phyloP scores from a whole-genome alignment of 176 grass and related monocot genomes.

The Canna indica region DNA sequence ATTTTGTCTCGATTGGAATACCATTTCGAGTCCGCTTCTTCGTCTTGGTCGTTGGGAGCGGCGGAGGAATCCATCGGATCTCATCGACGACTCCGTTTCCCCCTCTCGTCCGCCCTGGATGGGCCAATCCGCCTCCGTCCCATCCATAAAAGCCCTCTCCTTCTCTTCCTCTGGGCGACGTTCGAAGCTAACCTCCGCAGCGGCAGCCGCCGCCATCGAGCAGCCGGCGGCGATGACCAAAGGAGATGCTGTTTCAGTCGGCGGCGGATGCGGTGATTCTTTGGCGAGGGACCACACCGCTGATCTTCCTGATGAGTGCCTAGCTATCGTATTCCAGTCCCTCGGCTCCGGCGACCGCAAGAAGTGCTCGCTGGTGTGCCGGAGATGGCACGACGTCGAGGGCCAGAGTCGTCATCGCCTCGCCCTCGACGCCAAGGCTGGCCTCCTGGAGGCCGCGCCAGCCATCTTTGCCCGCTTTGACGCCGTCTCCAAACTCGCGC shows the following conservation, averaged over 20 bases:
- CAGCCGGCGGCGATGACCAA: background rate
- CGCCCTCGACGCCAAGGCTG: constrained; percentile 1
- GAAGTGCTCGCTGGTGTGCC: constrained; percentile 14
- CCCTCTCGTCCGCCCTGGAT: background rate
- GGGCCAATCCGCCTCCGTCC: constrained; percentile 11
- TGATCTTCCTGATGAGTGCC: constrained; percentile 13
- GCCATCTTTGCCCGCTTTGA: constrained; percentile 3
- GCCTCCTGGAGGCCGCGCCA: background rate
- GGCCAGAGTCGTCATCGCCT: constrained; percentile 15
- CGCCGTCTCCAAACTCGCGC: constrained; percentile 12
- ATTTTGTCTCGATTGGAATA: background rate
- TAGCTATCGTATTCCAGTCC: constrained; percentile 19
- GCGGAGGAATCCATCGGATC: background rate
- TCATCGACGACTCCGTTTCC: background rate
- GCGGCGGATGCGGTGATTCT: background rate
- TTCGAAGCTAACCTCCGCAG: background rate
- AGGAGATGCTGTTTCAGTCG: background rate
- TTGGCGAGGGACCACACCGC: background rate
- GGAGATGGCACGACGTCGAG: constrained; percentile 5
- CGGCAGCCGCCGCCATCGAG: background rate
- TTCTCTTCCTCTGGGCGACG: background rate
- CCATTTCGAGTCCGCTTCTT: constrained; percentile 4
- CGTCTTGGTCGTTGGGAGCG: background rate
- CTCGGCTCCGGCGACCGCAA: constrained; percentile 13
- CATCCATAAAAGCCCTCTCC: background rate